Evolutionary conservation across 768 basidiomycete genomes (phyloP).

Genomic region (Antrodiella citrinella): DNA sequence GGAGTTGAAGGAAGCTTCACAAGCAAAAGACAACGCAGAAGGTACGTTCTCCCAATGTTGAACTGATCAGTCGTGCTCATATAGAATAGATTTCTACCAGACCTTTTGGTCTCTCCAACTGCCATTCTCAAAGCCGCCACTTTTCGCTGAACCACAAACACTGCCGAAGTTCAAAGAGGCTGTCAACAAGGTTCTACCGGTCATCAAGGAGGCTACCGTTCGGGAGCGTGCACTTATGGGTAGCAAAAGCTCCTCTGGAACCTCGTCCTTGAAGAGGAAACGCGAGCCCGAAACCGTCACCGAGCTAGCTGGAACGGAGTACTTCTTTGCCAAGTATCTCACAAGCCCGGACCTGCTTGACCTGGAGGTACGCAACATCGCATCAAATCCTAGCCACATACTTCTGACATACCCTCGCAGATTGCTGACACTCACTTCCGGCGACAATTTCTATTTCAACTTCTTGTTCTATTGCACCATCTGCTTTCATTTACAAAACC

Average conservation of each 20-base stretch:
- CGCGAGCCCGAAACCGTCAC: constrained; percentile 45
- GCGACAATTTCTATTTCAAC: constrained; percentile 85
- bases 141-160: constrained; percentile 49
- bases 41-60: neutral
- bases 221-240: constrained; percentile 89
- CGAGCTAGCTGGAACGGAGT: constrained; percentile 50
- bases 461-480: constrained; percentile 70
- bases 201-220: constrained; percentile 79
- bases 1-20: constrained; percentile 21
- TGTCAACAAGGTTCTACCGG: constrained; percentile 64
- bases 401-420: constrained; percentile 29
- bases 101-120: constrained; percentile 88
- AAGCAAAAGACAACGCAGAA: constrained; percentile 54
- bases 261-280: constrained; percentile 49
- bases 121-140: constrained; percentile 72
- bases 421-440: constrained; percentile 88
- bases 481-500: constrained; percentile 67
- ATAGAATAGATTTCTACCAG: constrained; percentile 61
- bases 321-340: constrained; percentile 91
- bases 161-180: constrained; percentile 63
- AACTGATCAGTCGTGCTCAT: neutral
- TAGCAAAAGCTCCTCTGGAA: constrained; percentile 34
- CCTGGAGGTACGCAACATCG: constrained; percentile 57
- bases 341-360: constrained; percentile 83
- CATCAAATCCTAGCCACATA: neutral